phyloP scores from a whole-genome alignment of 2,329 filamentous ascomycete species.

The Pseudopithomyces maydicus region DNA sequence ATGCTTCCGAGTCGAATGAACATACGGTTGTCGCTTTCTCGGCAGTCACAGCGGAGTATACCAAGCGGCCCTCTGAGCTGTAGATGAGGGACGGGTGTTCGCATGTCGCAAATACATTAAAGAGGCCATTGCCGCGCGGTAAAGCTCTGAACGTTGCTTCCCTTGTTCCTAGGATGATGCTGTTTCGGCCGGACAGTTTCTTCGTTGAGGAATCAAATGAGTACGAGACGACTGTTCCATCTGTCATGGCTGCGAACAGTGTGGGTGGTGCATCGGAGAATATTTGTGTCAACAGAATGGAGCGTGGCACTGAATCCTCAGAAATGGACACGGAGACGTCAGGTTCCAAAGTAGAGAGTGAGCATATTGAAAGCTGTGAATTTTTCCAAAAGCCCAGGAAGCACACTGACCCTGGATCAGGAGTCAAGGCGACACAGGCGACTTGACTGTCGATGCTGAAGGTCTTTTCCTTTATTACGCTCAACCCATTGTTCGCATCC shows the following conservation, averaged over 20 bases:
- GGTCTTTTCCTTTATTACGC: constrained; percentile 62
- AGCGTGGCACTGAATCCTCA: constrained; percentile 80
- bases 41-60: constrained; percentile 92
- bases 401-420: constrained; percentile 66
- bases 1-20: constrained; percentile 80
- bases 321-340: constrained; percentile 60
- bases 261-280: constrained; percentile 71
- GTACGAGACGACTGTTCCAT: constrained; percentile 88
- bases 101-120: constrained; percentile 88
- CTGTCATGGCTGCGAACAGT: constrained; percentile 87
- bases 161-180: constrained; percentile 82
- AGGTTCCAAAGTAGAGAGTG: constrained; percentile 68
- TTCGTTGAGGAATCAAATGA: constrained; percentile 67
- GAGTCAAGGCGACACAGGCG: constrained; percentile 79
- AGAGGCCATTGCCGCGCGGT: constrained; percentile 67
- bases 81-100: constrained; percentile 96
- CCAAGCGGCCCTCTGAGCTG: constrained; percentile 80
- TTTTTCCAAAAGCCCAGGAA: constrained; percentile 88
- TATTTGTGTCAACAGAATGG: constrained; percentile 78
- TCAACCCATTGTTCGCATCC: constrained; percentile 55
- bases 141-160: constrained; percentile 82
- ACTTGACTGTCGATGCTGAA: constrained; percentile 75
- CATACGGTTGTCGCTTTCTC: constrained; percentile 83
- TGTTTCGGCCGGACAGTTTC: constrained; percentile 74
- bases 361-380: constrained; percentile 77